Evolutionary conservation across 176 grass and related monocot genomes (phyloP).

Genomic region (Phoenix dactylifera): DNA sequence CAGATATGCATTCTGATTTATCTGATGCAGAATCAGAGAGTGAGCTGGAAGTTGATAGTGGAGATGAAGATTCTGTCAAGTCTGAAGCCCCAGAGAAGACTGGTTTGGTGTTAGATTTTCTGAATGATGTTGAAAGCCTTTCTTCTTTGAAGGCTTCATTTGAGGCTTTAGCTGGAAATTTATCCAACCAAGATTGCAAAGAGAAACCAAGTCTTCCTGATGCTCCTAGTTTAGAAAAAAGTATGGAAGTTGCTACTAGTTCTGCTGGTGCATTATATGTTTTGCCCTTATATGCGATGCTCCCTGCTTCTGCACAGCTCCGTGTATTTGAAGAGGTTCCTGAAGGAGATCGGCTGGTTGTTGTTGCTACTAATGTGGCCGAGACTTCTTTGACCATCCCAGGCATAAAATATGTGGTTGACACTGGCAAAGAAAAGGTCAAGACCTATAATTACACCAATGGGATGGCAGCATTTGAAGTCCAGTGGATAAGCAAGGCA

Average conservation of each 20-base stretch:
- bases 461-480: slow-evolving; percentile 74
- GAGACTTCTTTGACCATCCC: slow-evolving; percentile 95
- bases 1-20: slow-evolving; percentile 37
- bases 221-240: slow-evolving; percentile 17
- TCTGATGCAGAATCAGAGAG: slow-evolving; percentile 56
- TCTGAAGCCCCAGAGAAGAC: slow-evolving; percentile 35
- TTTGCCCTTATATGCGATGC: slow-evolving; percentile 91
- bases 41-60: slow-evolving; percentile 49
- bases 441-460: slow-evolving; percentile 76
- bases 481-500: slow-evolving; percentile 96
- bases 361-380: slow-evolving; percentile 95
- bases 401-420: slow-evolving; percentile 89
- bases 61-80: slow-evolving; percentile 39
- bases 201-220: slow-evolving; percentile 17
- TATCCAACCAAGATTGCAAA: slow-evolving; percentile 14
- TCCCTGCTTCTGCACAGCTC: slow-evolving; percentile 85
- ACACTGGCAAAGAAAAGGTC: slow-evolving; percentile 96
- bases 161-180: slow-evolving; percentile 47
- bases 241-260: slow-evolving; percentile 7
- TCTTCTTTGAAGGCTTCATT: slow-evolving; percentile 74
- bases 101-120: slow-evolving; percentile 51
- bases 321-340: slow-evolving; percentile 70
- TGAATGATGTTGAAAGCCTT: slow-evolving; percentile 39
- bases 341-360: slow-evolving; percentile 73
- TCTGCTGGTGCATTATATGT: slow-evolving; percentile 36